Percentiles rank a stretch among this genome's conserved stretches.
phyloP scores from a whole-genome alignment of 1,284 basidiomycete genomes.

The Leccinum subspadiceum region DNA sequence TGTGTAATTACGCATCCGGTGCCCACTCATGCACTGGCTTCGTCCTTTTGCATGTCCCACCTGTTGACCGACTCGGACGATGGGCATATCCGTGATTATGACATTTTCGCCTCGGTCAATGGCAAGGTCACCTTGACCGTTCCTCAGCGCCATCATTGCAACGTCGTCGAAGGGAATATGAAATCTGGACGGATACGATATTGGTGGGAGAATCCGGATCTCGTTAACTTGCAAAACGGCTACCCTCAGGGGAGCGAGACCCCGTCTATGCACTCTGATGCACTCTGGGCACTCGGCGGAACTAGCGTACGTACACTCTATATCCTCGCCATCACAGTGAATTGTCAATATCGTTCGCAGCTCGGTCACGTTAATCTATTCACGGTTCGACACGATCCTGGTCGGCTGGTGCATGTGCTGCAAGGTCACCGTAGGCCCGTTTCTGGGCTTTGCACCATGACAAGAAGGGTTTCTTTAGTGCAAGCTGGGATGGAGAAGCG shows the following conservation, averaged over 20 bases:
- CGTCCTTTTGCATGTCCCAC: constrained; percentile 86
- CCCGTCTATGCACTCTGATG: constrained; percentile 81
- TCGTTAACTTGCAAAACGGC: constrained; percentile 31
- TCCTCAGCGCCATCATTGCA: constrained; percentile 85
- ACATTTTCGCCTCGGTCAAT: constrained; percentile 87
- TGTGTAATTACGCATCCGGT: constrained; percentile 89
- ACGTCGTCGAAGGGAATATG: constrained; percentile 89
- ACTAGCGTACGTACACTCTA: constrained; percentile 60
- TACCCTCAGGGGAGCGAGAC: constrained; percentile 44
- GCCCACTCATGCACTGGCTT: constrained; percentile 82
- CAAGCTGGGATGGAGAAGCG: constrained; percentile 93
- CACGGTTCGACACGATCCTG: constrained; percentile 91
- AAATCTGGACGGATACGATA: constrained; percentile 84
- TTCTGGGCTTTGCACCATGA: constrained; percentile 78
- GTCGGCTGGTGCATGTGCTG: constrained; percentile 75
- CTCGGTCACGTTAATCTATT: constrained; percentile 87
- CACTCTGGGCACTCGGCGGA: constrained; percentile 86
- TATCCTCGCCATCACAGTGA: constrained; percentile 13
- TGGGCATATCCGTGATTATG: constrained; percentile 92
- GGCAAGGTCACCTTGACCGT: constrained; percentile 86
- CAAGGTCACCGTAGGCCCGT: constrained; percentile 77
- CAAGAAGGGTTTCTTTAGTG: constrained; percentile 86
- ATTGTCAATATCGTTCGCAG: constrained; percentile 39
- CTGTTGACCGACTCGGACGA: constrained; percentile 91
- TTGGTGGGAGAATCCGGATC: constrained; percentile 83